Conservation (phyloP, 192 early-diverging fungal species). For the Linnemannia schmuckeri region DNA sequence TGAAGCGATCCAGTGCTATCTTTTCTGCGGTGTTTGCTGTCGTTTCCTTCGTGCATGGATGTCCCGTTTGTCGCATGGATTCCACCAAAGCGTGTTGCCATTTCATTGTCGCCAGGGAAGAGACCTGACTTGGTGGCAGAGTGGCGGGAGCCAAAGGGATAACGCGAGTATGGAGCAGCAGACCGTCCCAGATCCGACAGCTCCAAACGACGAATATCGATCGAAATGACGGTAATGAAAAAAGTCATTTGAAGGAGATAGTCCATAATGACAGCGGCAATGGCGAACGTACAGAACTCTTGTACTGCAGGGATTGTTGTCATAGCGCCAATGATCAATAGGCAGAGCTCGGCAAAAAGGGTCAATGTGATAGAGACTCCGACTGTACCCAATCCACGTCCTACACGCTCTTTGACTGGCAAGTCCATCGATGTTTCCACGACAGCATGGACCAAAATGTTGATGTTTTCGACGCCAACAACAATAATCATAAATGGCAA, state of each 20-base stretch:
- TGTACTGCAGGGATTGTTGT: constrained; percentile 73
- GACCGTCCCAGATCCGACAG: constrained; percentile 41
- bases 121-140: not conserved
- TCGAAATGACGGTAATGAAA: constrained; percentile 82
- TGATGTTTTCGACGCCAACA: constrained; percentile 84
- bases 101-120: not conserved
- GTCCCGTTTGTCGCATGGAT: not conserved
- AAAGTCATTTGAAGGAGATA: constrained; percentile 87
- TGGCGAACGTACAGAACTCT: constrained; percentile 82
- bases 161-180: constrained; percentile 20
- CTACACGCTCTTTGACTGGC: constrained; percentile 81
- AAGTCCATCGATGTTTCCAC: constrained; percentile 77
- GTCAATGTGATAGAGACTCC: constrained; percentile 75
- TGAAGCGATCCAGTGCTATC: constrained; percentile 17
- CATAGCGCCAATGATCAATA: constrained; percentile 69
- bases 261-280: constrained; percentile 78
- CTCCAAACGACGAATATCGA: constrained; percentile 85
- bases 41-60: not conserved
- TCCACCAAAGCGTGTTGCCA: not conserved
- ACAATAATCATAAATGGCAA: constrained; percentile 78
- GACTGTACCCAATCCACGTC: constrained; percentile 71
- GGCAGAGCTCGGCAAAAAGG: constrained; percentile 65
- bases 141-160: constrained; percentile 39
- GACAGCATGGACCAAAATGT: constrained; percentile 79
- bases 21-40: constrained; percentile 14